phyloP scores from a whole-genome alignment of 768 basidiomycete species.

The Chalciporus pseudorubinellus region DNA sequence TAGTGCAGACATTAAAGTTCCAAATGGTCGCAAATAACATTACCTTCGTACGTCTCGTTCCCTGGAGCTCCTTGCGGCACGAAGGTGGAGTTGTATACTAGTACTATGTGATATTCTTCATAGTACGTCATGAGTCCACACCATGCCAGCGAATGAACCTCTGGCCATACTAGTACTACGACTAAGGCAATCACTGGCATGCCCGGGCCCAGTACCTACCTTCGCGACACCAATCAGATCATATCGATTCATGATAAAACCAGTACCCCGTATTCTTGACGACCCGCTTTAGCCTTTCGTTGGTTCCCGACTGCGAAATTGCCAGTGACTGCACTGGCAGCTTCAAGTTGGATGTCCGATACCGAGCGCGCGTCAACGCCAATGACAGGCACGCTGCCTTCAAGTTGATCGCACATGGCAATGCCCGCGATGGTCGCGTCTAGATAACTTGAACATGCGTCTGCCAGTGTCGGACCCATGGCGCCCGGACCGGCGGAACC shows the following conservation, averaged over 20 bases:
- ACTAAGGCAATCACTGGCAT: conserved; percentile 39
- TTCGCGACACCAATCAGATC: neutral
- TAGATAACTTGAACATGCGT: too few relatives aligned
- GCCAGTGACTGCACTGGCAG: too few relatives aligned
- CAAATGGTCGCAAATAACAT: too few relatives aligned
- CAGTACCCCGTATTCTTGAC: conserved; percentile 26
- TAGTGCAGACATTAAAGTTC: too few relatives aligned
- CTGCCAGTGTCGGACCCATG: too few relatives aligned
- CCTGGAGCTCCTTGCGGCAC: conserved; percentile 31
- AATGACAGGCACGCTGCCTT: conserved; percentile 18
- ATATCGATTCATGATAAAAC: neutral
- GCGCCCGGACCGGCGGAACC: too few relatives aligned
- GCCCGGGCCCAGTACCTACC: too few relatives aligned
- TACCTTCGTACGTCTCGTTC: conserved; percentile 18
- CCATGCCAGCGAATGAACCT: conserved; percentile 35
- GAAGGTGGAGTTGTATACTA: conserved; percentile 32
- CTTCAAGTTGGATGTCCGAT: conserved; percentile 21
- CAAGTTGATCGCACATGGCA: conserved; percentile 24
- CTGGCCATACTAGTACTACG: conserved; percentile 37
- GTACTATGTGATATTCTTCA: conserved; percentile 38
- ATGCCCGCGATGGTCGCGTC: conserved; percentile 28
- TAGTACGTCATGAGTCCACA: conserved; percentile 39
- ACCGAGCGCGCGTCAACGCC: conserved; percentile 20
- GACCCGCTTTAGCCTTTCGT: conserved; percentile 18
- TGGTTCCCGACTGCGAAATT: conserved; percentile 16